Evolutionary conservation across 2,329 filamentous ascomycete genomes (phyloP).

Genomic region (Cadophora sp.): DNA sequence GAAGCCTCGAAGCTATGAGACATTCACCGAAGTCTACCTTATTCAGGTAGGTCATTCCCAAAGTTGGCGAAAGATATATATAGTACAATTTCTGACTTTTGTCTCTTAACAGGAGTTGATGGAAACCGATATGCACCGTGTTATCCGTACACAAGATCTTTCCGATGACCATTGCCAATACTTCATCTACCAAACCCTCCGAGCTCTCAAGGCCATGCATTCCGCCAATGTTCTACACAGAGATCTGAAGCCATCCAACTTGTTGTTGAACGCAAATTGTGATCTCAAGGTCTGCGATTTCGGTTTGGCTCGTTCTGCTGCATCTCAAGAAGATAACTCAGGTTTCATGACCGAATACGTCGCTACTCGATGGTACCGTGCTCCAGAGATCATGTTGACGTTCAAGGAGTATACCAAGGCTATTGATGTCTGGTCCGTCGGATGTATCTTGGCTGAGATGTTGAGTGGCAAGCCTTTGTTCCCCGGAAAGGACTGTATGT

Average conservation of each 20-base stretch:
- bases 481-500: conserved; percentile 96
- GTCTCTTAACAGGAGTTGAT: conserved; percentile 77
- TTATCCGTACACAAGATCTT: conserved; percentile 97
- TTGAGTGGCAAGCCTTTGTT: conserved; percentile 97
- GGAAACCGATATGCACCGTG: conserved; percentile 99
- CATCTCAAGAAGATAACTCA: conserved; percentile 98
- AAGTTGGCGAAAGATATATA: conserved; percentile 2
- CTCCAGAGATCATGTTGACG: conserved; percentile 99
- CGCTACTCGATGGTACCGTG: conserved; percentile 97
- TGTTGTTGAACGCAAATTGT: conserved; percentile 97
- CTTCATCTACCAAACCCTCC: conserved; percentile 99
- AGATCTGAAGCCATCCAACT: conserved; percentile 96
- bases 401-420: conserved; percentile 99
- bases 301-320: conserved; percentile 91
- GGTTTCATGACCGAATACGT: conserved; percentile 99
- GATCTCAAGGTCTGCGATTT: conserved; percentile 99
- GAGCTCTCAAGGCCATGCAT: conserved; percentile 98
- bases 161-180: conserved; percentile 99
- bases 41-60: conserved; percentile 73
- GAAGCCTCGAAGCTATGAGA: conserved; percentile 94
- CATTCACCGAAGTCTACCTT: conserved; percentile 96
- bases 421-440: conserved; percentile 99
- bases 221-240: conserved; percentile 97
- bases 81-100: conserved; percentile 25
- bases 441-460: conserved; percentile 98